These are phyloP conservation scores for Leccinum imitatum DNA, from an alignment of 768 basidiomycete genomes.

Conservation along the genomic window DNA sequence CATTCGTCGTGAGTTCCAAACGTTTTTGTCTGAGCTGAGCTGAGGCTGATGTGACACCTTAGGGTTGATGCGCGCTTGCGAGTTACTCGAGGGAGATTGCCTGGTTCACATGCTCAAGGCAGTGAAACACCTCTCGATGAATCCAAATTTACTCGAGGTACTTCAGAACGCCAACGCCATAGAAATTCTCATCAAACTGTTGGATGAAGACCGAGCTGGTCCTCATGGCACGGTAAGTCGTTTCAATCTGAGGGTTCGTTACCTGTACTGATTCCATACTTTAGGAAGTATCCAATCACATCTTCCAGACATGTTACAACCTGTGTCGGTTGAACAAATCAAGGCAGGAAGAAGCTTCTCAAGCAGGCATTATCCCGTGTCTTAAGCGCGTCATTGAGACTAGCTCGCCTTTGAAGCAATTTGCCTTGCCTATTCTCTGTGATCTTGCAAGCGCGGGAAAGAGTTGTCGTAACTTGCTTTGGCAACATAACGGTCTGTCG, in stretches of 20 bases:
- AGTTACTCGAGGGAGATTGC: conserved; percentile 82
- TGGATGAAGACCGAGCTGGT: conserved; percentile 78
- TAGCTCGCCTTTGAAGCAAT: conserved; percentile 92
- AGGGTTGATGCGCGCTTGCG: conserved; percentile 89
- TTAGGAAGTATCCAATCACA: conserved; percentile 95
- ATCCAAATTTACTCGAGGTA: conserved; percentile 83
- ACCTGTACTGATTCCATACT: not conserved
- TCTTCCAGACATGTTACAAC: conserved; percentile 97
- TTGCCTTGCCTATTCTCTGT: conserved; percentile 94
- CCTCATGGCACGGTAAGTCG: conserved; percentile 73
- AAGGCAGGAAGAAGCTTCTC: conserved; percentile 95
- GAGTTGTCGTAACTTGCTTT: conserved; percentile 82
- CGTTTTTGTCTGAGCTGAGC: not conserved
- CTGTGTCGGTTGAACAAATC: conserved; percentile 93
- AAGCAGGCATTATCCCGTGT: conserved; percentile 91
- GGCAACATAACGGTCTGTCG: conserved; percentile 89
- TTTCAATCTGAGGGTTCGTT: not conserved
- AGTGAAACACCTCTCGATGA: conserved; percentile 96
- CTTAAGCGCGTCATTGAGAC: conserved; percentile 86
- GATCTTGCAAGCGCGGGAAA: conserved; percentile 96
- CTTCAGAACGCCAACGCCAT: conserved; percentile 95
- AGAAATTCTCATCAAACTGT: conserved; percentile 81
- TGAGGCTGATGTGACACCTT: conserved; percentile 4
- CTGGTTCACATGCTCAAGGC: conserved; percentile 90
- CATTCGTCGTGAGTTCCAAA: conserved; percentile 67